Conservation (phyloP, 306 rosid genomes). For the Phaseolus lunatus region DNA sequence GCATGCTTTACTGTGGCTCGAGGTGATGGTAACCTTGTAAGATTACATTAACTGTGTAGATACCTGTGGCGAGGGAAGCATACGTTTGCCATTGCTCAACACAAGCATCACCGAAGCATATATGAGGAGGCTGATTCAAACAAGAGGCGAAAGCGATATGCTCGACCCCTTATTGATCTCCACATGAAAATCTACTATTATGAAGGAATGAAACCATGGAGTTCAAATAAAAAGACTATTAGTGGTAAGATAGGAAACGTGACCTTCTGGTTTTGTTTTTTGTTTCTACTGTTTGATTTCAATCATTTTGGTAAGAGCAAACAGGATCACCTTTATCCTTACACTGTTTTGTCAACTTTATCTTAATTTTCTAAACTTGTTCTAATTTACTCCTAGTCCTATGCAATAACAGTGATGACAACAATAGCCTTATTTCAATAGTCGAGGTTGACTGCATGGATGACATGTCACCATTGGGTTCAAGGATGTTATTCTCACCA, state of each 20-base stretch:
- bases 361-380: neutral
- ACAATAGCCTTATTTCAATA: neutral
- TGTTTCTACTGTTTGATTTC: slow-evolving; percentile 24
- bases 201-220: slow-evolving; percentile 95
- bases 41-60: slow-evolving; percentile 53
- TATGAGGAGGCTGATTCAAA: slow-evolving; percentile 98
- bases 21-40: slow-evolving; percentile 28
- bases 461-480: neutral
- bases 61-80: slow-evolving; percentile 92
- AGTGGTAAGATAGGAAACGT: slow-evolving; percentile 71
- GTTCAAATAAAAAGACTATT: slow-evolving; percentile 63
- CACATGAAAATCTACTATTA: slow-evolving; percentile 95
- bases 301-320: slow-evolving; percentile 13
- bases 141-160: slow-evolving; percentile 97
- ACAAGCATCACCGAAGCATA: slow-evolving; percentile 89
- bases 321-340: neutral
- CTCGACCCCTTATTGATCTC: slow-evolving; percentile 95
- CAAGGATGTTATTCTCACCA: neutral
- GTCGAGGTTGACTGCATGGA: neutral
- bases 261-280: slow-evolving; percentile 30
- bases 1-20: slow-evolving; percentile 9
- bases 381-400: neutral
- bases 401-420: neutral
- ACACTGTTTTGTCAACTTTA: neutral
- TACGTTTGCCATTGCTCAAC: slow-evolving; percentile 96